phyloP scores from a whole-genome alignment of 2,329 filamentous ascomycete species.

The Drechslerella stenobrocha region DNA sequence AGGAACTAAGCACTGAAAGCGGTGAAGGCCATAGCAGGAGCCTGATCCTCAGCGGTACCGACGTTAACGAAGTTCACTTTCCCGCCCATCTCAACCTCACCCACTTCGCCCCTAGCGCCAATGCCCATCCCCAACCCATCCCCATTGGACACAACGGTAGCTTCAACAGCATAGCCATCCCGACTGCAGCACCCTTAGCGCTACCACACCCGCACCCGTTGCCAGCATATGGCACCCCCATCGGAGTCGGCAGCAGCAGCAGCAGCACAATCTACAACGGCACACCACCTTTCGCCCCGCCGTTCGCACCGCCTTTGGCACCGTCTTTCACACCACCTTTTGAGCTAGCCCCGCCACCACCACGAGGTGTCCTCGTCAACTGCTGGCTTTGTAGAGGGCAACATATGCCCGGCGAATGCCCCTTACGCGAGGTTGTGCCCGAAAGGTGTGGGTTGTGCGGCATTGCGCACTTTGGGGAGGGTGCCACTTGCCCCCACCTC shows the following conservation, averaged over 20 bases:
- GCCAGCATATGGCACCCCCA: too few species aligned
- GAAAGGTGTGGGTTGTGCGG: conserved; percentile 69
- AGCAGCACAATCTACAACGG: background rate
- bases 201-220: too few species aligned
- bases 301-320: background rate
- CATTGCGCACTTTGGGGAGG: conserved; percentile 64
- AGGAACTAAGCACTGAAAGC: conserved; percentile 38
- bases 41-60: conserved; percentile 2
- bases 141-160: too few species aligned
- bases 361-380: conserved; percentile 46
- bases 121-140: background rate
- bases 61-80: background rate
- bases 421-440: conserved; percentile 63
- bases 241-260: conserved; percentile 6
- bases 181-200: too few species aligned
- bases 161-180: too few species aligned
- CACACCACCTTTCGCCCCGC: too few species aligned
- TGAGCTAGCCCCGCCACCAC: conserved; percentile 16
- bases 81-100: too few species aligned
- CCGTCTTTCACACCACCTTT: background rate
- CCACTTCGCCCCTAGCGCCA: too few species aligned
- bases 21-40: conserved; percentile 10
- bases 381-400: conserved; percentile 62
- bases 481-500: conserved; percentile 66
- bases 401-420: conserved; percentile 66